Base-by-base conservation (phyloP, 1,139 yeast species). In the Fermentozyma sake region DNA sequence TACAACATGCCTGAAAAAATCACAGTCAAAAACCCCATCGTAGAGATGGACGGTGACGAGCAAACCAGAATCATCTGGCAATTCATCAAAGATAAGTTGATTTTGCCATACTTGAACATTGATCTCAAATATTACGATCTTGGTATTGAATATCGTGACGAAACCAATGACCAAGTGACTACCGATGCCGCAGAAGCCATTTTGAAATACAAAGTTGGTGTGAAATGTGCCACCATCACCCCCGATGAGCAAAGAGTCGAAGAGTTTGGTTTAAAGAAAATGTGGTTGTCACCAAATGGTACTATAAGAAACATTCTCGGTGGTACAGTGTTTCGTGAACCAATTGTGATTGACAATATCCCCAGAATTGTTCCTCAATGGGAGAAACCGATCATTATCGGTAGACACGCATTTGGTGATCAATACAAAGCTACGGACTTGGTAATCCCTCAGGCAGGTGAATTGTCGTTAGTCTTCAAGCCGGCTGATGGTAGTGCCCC, bases 261-360 rank as follows among this genome's bases (percentile, higher is more conserved):
- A 48, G 93, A 82, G 51, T 82, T 80, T 50, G 64, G 69, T 28
- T 65, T 82, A 55, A 79, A 79, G 55, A 76, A 82, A 53, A 82
- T 82, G 93, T 82, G 91, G 91, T 69, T 77, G 35, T 80, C 89
- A 11, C 93, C 93, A 43, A 82, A 82, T 52, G 93, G 93, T 40
- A 82, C 93, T 19, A 79, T 82, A 48, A 72, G 93, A 66, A 82
- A 82, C 56, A 79, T 82, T 35, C 60, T 82, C 33, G 85, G 85
- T 23, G 93, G 93, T 41, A 82, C 93, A 23, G 93, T 82, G 27
- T 82, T 82, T 61, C 72, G 93, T 59, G 93, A 82, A 57, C 84
- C 87, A 30, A 82, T 82, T 48, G 80, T 82, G 32, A 81, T 82
- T 42, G 80, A 80, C 37, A 69, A 81, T 46, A 75, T 82, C 39